Base-by-base conservation (phyloP, 768 basidiomycete genomes). In the Boletus rubescentipes region DNA sequence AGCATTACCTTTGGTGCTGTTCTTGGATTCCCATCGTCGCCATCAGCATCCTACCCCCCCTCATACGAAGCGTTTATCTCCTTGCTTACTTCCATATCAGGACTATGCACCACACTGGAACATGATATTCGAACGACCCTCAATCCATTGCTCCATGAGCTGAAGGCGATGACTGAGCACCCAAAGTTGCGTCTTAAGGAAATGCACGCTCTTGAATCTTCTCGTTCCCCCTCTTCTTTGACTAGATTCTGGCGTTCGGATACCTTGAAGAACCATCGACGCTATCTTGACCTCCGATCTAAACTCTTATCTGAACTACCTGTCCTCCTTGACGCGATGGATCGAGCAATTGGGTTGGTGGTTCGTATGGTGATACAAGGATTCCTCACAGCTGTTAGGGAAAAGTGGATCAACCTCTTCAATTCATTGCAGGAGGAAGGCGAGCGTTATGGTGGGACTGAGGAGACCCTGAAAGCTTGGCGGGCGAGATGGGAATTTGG, bases 271-370 rank as follows among this genome's bases (percentile, higher is more conserved):
- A 15, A 20, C 12, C 40, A n/a, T 20, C 77, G 79, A 37, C 83
- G 84, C 46, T 91, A 88, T 65, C 75, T 86, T 23, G 85, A 85
- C 0, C 75, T 91, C 10, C 79, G 85, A 6, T 84, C 78, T 2
- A 85, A 87, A 57, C 80, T 92, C 5, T 77, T 76, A 2, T 73
- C 75, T 0, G 87, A 92, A 60, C 79, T 92, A 2, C 90, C 90
- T 3, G 61, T 67, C 1, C 89, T 86, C 64, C 67, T 89, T 10
- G 51, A 49, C 15, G 72, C 87, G 9, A 66, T 89, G 40, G 77
- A 86, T 51, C 69, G 69, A 26, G 88, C 86, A 8, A 72, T 86
- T 41, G 72, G 70, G 1, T 64, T 73, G 2, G 75, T 76, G 48
- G 73, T 87, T 0, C 60, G 72, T 2, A 72, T 78, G 32, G 71